These are phyloP conservation scores for Cystofilobasidium macerans DNA, from an alignment of 768 basidiomycete genomes.

Conservation along the genomic window DNA sequence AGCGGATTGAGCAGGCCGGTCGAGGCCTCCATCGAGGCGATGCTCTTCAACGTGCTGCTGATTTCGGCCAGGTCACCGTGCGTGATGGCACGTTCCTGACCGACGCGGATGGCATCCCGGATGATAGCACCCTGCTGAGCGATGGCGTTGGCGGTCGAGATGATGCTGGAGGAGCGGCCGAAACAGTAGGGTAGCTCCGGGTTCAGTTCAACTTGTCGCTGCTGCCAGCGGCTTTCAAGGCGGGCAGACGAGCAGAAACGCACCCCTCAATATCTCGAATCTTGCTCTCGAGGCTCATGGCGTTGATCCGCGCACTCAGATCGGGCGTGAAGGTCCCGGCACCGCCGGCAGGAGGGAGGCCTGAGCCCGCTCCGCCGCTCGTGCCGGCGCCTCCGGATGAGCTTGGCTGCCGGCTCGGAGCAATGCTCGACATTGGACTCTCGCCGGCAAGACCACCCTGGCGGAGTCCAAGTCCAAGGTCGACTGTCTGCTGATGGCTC, in stretches of 20 bases:
- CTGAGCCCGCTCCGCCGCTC: not conserved
- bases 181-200: not conserved
- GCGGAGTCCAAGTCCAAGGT: constrained; percentile 1
- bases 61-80: constrained; percentile 22
- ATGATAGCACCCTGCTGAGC: constrained; percentile 21
- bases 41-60: constrained; percentile 13
- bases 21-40: constrained; percentile 17
- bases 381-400: not conserved
- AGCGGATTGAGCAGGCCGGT: not conserved
- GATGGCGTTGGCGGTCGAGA: constrained; percentile 16
- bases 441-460: not conserved
- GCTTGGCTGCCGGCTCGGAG: constrained; percentile 4
- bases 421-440: not conserved
- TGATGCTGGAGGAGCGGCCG: constrained; percentile 8
- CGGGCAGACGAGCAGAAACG: not conserved
- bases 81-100: constrained; percentile 15
- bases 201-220: not conserved
- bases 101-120: constrained; percentile 17
- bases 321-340: constrained; percentile 9
- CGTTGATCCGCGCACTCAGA: constrained; percentile 20
- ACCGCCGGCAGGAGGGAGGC: not conserved
- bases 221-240: not conserved
- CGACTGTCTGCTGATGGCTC: not conserved
- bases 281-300: constrained; percentile 21
- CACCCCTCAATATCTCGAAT: constrained; percentile 22